phyloP scores from a whole-genome alignment of 441 rosid species.

The Hura crepitans region DNA sequence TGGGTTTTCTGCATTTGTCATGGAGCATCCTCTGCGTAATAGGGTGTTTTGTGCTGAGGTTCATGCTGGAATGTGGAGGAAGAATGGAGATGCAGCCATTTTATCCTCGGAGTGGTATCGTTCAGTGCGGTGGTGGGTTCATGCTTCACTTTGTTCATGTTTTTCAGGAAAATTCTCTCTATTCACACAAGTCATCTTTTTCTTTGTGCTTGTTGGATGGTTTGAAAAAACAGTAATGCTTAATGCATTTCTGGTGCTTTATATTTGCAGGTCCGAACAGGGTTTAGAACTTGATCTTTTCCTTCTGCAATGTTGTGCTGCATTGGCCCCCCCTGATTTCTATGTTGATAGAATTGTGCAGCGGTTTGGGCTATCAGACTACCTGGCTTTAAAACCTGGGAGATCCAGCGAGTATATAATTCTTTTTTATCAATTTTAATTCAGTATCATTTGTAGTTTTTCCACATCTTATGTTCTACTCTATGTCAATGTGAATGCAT shows the following conservation, averaged over 20 bases:
- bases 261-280: conserved; percentile 80
- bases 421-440: conserved; percentile 13
- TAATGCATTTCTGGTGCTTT: conserved; percentile 26
- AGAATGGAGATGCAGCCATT: conserved; percentile 80
- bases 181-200: not conserved
- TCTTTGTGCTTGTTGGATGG: conserved; percentile 3
- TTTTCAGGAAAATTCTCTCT: not conserved
- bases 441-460: not conserved
- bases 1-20: conserved; percentile 80
- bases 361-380: conserved; percentile 77
- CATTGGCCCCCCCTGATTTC: conserved; percentile 87
- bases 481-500: not conserved
- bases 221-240: conserved; percentile 2
- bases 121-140: conserved; percentile 72
- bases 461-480: not conserved
- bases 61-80: conserved; percentile 96
- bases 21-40: conserved; percentile 91
- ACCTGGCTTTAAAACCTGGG: conserved; percentile 52
- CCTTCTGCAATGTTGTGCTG: conserved; percentile 96
- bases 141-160: conserved; percentile 13
- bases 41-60: conserved; percentile 95
- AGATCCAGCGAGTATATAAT: conserved; percentile 54
- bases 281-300: conserved; percentile 97
- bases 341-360: conserved; percentile 64
- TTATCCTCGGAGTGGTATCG: conserved; percentile 79